Conservation (phyloP, 2,329 filamentous ascomycete species). For the Tolypocladium guangdongense region DNA sequence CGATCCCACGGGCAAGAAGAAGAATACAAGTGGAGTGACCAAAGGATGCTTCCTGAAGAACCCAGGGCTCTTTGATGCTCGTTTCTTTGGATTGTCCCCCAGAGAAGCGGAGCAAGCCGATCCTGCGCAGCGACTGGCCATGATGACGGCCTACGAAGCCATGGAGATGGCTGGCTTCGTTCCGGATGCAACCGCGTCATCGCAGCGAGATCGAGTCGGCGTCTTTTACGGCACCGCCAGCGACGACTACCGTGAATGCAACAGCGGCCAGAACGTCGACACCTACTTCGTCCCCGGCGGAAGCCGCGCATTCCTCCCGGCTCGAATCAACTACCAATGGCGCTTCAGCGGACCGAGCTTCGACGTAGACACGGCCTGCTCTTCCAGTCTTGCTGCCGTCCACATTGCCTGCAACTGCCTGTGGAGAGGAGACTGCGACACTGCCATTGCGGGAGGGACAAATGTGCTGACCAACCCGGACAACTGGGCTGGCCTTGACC, state of each 20-base stretch:
- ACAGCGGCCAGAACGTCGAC: slow-evolving; percentile 60
- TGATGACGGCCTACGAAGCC: slow-evolving; percentile 67
- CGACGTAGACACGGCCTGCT: slow-evolving; percentile 69
- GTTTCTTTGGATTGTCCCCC: slow-evolving; percentile 73
- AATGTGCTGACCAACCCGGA: slow-evolving; percentile 6
- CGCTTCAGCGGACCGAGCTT: slow-evolving; percentile 65
- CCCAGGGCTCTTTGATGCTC: slow-evolving; percentile 60
- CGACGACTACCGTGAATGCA: slow-evolving; percentile 69
- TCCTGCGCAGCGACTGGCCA: slow-evolving; percentile 60
- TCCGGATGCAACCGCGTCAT: slow-evolving; percentile 55
- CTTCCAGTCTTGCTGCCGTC: slow-evolving; percentile 61
- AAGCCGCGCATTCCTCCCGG: slow-evolving; percentile 29
- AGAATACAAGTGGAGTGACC: slow-evolving; percentile 56
- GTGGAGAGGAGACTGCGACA: slow-evolving; percentile 64
- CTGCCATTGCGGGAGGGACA: slow-evolving; percentile 66
- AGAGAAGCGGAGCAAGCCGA: slow-evolving; percentile 62
- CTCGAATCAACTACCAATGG: slow-evolving; percentile 68
- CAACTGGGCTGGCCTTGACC: slow-evolving; percentile 57
- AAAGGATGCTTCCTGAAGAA: slow-evolving; percentile 60
- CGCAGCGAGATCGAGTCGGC: slow-evolving; percentile 48
- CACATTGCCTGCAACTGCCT: slow-evolving; percentile 60
- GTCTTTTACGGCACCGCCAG: slow-evolving; percentile 67
- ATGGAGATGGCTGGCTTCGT: slow-evolving; percentile 57
- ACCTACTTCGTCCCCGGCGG: slow-evolving; percentile 36
- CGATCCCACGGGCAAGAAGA: slow-evolving; percentile 52